Conservation (phyloP, 208 protist genomes). For the Trypanosoma melophagium region DNA sequence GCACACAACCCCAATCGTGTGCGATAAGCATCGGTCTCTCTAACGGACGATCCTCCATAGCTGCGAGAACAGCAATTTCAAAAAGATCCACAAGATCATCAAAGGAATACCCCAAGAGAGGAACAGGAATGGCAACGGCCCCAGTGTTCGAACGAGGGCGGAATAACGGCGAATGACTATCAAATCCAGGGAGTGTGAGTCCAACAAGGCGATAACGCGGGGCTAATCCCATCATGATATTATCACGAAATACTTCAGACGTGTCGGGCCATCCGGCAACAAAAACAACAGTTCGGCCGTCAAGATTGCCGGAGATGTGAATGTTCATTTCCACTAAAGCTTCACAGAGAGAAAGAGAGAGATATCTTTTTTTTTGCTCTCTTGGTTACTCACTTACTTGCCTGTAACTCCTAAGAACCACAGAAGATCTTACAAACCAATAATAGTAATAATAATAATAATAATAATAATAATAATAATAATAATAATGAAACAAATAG, state of each 20-base stretch:
- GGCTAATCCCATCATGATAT: slow-evolving; percentile 54
- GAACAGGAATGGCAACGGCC: slow-evolving; percentile 23
- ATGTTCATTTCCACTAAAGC: slow-evolving; percentile 53
- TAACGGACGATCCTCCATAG: slow-evolving; percentile 53
- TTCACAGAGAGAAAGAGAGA: no score
- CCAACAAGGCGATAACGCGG: slow-evolving; percentile 65
- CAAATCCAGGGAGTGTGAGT: slow-evolving; percentile 66
- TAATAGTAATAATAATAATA: no score
- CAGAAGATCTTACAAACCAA: no score
- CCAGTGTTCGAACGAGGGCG: neutral
- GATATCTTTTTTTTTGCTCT: neutral
- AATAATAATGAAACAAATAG: no score
- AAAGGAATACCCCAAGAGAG: slow-evolving; percentile 54
- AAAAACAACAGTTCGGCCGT: slow-evolving; percentile 68
- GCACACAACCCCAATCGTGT: slow-evolving; percentile 59
- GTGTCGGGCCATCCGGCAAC: slow-evolving; percentile 78
- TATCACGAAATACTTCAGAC: slow-evolving; percentile 69
- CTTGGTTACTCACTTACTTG: neutral
- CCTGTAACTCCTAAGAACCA: no score
- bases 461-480: no score
- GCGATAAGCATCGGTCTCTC: slow-evolving; percentile 56
- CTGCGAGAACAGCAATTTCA: slow-evolving; percentile 69
- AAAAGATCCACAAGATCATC: slow-evolving; percentile 63
- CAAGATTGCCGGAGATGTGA: slow-evolving; percentile 68
- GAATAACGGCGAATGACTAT: slow-evolving; percentile 45